Evolutionary conservation across 108 stramenopile genomes (phyloP).

Genomic region (Cyclotella cryptica): DNA sequence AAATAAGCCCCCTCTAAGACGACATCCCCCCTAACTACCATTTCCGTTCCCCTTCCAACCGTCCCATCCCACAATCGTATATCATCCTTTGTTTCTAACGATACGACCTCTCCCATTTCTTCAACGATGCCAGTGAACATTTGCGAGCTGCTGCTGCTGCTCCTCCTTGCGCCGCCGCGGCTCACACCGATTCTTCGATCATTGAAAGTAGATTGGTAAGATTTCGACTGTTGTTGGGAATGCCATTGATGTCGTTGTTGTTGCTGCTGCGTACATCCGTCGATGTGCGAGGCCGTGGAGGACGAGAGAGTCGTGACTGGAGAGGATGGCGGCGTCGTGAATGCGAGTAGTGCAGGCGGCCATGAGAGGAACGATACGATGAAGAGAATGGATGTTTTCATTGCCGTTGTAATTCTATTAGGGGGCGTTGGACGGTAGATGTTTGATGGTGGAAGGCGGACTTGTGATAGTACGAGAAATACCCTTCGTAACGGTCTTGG

Average conservation of each 20-base stretch:
- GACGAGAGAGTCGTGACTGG: background rate
- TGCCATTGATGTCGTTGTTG: background rate
- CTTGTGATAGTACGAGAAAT: no score
- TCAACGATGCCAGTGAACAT: conserved; percentile 99
- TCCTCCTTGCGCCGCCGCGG: no score
- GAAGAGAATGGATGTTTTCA: background rate
- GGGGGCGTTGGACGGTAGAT: no score
- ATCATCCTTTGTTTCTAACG: conserved; percentile 76
- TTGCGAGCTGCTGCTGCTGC: conserved; percentile 14
- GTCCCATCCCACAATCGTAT: conserved; percentile 96
- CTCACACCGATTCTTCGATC: background rate
- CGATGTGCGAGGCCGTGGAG: no score
- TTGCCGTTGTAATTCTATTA: background rate
- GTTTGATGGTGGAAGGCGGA: no score
- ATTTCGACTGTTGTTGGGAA: background rate
- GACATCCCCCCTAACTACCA: conserved; percentile 73
- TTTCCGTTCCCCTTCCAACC: conserved; percentile 80
- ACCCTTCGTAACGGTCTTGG: no score
- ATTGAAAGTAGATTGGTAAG: background rate
- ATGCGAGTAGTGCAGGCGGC: conserved; percentile 5
- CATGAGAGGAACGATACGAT: conserved; percentile 2
- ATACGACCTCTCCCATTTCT: conserved; percentile 94
- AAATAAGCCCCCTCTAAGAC: conserved; percentile 93
- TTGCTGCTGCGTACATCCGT: background rate
- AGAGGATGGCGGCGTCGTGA: background rate